These are phyloP conservation scores for Ophidiomyces ophidiicola DNA, from an alignment of 2,329 filamentous ascomycete species.

Conservation along the genomic window DNA sequence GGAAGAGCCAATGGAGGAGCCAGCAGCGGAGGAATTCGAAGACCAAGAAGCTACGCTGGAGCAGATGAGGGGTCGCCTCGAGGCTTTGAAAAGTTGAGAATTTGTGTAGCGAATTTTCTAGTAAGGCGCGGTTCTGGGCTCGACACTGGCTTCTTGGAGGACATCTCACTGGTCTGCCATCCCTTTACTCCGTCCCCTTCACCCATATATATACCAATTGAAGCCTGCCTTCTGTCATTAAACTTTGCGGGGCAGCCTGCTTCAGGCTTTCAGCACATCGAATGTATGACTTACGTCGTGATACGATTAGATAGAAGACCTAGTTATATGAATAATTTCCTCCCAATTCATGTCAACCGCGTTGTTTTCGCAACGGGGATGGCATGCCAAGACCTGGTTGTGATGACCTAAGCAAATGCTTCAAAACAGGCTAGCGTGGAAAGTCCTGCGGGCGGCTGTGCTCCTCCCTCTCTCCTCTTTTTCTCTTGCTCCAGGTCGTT, in stretches of 20 bases:
- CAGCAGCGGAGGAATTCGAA: conserved; percentile 60
- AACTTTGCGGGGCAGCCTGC: no score
- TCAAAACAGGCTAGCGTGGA: neutral
- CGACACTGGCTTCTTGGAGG: no score
- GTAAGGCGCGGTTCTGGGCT: no score
- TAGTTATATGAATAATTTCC: no score
- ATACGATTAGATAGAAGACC: no score
- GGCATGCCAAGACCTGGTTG: no score
- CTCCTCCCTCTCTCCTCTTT: conserved; percentile 8
- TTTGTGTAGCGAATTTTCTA: neutral
- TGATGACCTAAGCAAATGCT: neutral
- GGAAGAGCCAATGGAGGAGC: conserved; percentile 36
- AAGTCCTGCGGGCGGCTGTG: neutral
- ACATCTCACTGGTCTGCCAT: no score
- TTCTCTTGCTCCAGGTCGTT: conserved; percentile 3
- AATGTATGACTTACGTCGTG: no score
- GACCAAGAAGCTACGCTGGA: conserved; percentile 82
- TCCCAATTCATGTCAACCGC: no score
- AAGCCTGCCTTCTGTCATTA: conserved; percentile 1
- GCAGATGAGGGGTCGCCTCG: conserved; percentile 83
- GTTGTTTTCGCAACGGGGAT: no score
- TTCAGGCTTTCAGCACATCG: neutral
- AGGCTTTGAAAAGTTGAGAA: conserved; percentile 76
- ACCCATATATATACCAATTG: conserved; percentile 2
- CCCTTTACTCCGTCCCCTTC: neutral